Evolutionary conservation across 345 rosid species (phyloP), one percentile per base, ranked within the genome.

Genomic region (Acer saccharum): DNA sequence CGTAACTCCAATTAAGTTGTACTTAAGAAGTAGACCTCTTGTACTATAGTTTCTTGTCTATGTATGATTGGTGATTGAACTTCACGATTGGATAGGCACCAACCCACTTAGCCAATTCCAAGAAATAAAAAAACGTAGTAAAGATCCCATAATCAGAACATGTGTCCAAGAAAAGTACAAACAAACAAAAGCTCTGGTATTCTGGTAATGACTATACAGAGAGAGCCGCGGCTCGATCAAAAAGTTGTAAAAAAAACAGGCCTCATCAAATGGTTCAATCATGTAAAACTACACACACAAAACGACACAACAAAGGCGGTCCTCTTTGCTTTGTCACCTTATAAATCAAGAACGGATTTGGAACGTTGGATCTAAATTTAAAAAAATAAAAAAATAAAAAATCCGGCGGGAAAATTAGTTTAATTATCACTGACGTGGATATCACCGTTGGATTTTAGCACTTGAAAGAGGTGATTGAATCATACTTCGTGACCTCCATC

Each of bases 271-370:
- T 43, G 39, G 77, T 74, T 76, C 57, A 10, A 27, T 13, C 21
- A 76, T 44, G 55, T 20, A 77, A 84, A 67, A 77, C 20, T 60
- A 83, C 87, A 76, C 29, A 68, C 64, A 78, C 82, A 83, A 86
- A 67, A 10, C 17, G 83, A 85, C 91, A 78, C 77, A 80, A 27
- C 50, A 64, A 78, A 78, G 89, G 85, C 89, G 87, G 87, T 81
- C 87, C 46, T n/a, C 8, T 20, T 0, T 7, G 71, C 17, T 27
- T 87, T 86, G 90, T 69, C 86, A 23, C 65, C 29, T 83, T 75
- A 78, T 73, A 55, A 81, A 79, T 72, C 52, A 81, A 68, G 70
- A 74, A 62, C 70, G 44, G 82, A 57, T 76, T 76, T 39, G 79
- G 78, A 46, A 75, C 75, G 77, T 80, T 61, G 81, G 52, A 35